These are phyloP conservation scores for Mycena amicta DNA, from an alignment of 768 basidiomycete genomes.

Conservation along the genomic window DNA sequence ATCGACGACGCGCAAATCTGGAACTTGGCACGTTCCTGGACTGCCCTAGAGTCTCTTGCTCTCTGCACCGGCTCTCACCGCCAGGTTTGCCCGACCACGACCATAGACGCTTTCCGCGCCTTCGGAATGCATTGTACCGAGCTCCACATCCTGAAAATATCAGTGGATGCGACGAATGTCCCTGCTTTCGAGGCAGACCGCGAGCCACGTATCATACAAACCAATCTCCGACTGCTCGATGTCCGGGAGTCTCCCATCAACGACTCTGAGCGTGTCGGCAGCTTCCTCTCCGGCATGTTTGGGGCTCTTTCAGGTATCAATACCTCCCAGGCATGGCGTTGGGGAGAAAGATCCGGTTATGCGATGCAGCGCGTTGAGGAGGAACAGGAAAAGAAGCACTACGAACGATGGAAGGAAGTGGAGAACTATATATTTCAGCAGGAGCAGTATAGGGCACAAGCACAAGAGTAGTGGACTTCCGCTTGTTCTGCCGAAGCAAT, in stretches of 20 bases:
- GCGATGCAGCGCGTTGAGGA: neutral
- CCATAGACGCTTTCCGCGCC: neutral
- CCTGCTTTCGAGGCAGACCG: neutral
- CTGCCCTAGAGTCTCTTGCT: neutral
- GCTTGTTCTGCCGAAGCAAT: neutral
- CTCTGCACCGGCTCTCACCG: neutral
- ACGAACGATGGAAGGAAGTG: neutral
- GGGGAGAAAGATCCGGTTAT: neutral
- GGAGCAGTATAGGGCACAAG: neutral
- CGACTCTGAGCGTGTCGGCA: neutral
- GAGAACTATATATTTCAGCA: neutral
- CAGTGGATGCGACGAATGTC: neutral
- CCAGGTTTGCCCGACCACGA: neutral
- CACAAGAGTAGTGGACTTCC: neutral
- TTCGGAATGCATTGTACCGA: neutral
- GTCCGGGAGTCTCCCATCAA: neutral
- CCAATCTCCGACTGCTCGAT: neutral
- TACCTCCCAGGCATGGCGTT: too few species aligned
- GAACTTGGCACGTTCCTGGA: neutral
- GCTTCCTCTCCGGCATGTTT: neutral
- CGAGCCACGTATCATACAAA: neutral
- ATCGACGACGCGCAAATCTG: neutral
- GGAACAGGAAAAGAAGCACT: neutral
- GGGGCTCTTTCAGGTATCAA: neutral
- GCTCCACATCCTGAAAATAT: neutral